phyloP scores from a whole-genome alignment of 2,329 filamentous ascomycete species.

The Aureobasidium sp. region DNA sequence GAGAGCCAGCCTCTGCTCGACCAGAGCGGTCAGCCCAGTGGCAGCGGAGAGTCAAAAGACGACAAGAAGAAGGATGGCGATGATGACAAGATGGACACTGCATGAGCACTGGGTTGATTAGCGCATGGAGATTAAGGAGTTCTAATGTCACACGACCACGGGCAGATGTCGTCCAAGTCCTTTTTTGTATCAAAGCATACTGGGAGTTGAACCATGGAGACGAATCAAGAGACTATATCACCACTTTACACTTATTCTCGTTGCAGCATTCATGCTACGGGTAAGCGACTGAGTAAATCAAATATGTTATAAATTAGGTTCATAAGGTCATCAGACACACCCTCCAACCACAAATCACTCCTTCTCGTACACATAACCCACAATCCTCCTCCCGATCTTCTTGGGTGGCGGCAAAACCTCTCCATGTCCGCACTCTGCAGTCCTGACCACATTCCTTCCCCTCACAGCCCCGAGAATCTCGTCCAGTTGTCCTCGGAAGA shows the following conservation, averaged over 20 bases:
- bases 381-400: constrained; percentile 15
- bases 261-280: neutral
- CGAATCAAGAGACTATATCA: neutral
- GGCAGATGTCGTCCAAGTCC: neutral
- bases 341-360: neutral
- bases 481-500: neutral
- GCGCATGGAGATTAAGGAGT: constrained; percentile 10
- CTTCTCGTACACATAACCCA: constrained; percentile 17
- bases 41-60: constrained; percentile 46
- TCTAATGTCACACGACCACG: constrained; percentile 4
- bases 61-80: constrained; percentile 44
- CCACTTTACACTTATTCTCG: neutral
- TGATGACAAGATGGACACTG: constrained; percentile 84
- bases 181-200: neutral
- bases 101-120: constrained; percentile 36
- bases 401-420: constrained; percentile 16
- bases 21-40: constrained; percentile 57
- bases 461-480: constrained; percentile 1
- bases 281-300: neutral
- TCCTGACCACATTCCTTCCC: neutral
- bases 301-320: neutral
- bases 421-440: constrained; percentile 12
- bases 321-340: neutral
- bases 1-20: constrained; percentile 54
- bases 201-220: neutral